phyloP scores from a whole-genome alignment of 2,329 filamentous ascomycete genomes.

The Taxawa tesnikishii region DNA sequence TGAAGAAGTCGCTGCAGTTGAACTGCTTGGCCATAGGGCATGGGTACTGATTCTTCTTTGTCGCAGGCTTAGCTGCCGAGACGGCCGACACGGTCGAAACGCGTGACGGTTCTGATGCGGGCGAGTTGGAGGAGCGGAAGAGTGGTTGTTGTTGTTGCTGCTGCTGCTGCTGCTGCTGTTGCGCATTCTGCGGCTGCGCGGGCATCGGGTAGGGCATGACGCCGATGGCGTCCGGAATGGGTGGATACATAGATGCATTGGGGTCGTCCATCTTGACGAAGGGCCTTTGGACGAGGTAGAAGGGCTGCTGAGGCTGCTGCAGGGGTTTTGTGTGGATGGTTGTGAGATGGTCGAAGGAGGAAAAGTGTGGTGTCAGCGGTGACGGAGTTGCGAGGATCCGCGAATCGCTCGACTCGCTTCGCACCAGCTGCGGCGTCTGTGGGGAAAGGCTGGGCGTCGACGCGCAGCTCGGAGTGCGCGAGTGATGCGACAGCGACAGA shows the following conservation, averaged over 20 bases:
- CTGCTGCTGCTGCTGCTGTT: constrained; percentile 6
- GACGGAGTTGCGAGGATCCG: constrained; percentile 29
- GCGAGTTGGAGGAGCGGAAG: constrained; percentile 34
- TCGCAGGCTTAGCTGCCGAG: constrained; percentile 28
- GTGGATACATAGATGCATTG: constrained; percentile 20
- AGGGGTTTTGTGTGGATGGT: constrained; percentile 11
- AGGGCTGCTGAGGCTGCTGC: constrained; percentile 9
- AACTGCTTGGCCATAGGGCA: constrained; percentile 61
- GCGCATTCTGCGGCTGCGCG: too few relatives aligned
- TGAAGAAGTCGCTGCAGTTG: constrained; percentile 68
- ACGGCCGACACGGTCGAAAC: constrained; percentile 27
- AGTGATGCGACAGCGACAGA: constrained; percentile 19
- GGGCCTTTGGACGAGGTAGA: constrained; percentile 8
- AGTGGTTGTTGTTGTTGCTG: constrained; percentile 7
- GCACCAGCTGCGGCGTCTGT: constrained; percentile 31
- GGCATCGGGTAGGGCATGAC: constrained; percentile 20
- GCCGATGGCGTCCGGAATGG: constrained; percentile 19
- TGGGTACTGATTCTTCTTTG: constrained; percentile 57
- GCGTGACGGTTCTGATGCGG: constrained; percentile 30
- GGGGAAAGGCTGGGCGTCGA: constrained; percentile 33
- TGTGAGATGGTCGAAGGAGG: constrained; percentile 14
- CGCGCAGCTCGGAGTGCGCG: constrained; percentile 29
- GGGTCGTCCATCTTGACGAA: constrained; percentile 22
- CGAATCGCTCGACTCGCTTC: constrained; percentile 35
- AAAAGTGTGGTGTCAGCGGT: constrained; percentile 32